Conservation (phyloP, 2,329 filamentous ascomycete species). For the Penicillium sp. region DNA sequence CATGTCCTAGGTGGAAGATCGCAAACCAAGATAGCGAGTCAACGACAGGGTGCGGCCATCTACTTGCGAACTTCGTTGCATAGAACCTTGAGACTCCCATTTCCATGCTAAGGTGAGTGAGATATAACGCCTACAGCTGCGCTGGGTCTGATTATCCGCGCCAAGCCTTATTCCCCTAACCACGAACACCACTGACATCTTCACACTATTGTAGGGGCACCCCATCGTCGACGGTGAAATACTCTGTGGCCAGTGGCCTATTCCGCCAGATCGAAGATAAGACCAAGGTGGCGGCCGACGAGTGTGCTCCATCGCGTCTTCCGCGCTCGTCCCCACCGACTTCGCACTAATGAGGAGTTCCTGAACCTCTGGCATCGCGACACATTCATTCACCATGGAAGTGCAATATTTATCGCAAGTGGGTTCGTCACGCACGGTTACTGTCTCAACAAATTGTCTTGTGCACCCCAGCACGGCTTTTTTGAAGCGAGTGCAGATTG, state of each 20-base stretch:
- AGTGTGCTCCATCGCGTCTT: background rate
- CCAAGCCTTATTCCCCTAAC: background rate
- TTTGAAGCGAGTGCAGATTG: too few species aligned
- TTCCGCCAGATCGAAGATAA: background rate
- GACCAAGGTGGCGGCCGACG: background rate
- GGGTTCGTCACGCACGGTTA: too few species aligned
- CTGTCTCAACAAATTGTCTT: too few species aligned
- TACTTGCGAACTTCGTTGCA: background rate
- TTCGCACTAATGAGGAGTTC: background rate
- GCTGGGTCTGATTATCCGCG: background rate
- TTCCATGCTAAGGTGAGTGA: background rate
- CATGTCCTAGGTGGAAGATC: background rate
- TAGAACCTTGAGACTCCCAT: background rate
- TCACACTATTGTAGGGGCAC: background rate
- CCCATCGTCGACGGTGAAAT: too few species aligned
- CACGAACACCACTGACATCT: background rate
- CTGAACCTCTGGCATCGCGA: background rate
- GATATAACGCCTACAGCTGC: background rate
- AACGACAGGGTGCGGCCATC: background rate
- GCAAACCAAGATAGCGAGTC: background rate
- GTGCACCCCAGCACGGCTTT: too few species aligned
- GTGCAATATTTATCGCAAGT: background rate
- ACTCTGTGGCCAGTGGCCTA: background rate
- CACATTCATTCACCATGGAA: too few species aligned
- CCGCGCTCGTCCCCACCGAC: background rate